These are phyloP conservation scores for Fusarium udum DNA, from an alignment of 2,329 filamentous ascomycete genomes.

Conservation along the genomic window DNA sequence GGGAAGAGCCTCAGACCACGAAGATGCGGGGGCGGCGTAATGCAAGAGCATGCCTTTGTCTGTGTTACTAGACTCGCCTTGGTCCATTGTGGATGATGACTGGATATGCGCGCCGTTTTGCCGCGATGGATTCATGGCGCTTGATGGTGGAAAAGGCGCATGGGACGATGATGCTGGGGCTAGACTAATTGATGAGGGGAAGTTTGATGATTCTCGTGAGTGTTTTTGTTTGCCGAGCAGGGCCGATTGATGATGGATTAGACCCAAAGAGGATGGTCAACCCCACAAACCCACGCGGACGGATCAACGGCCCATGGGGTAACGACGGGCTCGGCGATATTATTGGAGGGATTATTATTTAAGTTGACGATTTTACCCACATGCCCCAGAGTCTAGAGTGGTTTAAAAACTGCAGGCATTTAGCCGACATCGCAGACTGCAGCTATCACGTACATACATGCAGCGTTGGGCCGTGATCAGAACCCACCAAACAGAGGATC, in stretches of 20 bases:
- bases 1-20: slow-evolving; percentile 52
- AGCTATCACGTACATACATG: neutral
- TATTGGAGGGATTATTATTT: slow-evolving; percentile 18
- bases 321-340: neutral
- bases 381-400: slow-evolving; percentile 8
- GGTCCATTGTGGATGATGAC: slow-evolving; percentile 1
- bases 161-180: neutral
- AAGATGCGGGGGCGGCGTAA: slow-evolving; percentile 37
- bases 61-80: neutral
- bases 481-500: neutral
- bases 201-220: neutral
- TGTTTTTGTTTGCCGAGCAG: neutral
- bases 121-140: neutral
- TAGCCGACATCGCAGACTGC: slow-evolving; percentile 6
- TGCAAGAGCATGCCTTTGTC: slow-evolving; percentile 32
- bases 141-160: neutral
- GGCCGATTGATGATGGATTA: slow-evolving; percentile 4
- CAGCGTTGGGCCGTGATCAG: neutral
- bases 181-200: neutral
- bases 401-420: slow-evolving; percentile 15
- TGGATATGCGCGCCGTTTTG: neutral
- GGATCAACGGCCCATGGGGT: neutral
- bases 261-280: neutral
- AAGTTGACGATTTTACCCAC: neutral
- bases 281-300: neutral